These are phyloP conservation scores for Rhexocercosporidium sp. DNA, from an alignment of 2,329 filamentous ascomycete species.

Conservation along the genomic window DNA sequence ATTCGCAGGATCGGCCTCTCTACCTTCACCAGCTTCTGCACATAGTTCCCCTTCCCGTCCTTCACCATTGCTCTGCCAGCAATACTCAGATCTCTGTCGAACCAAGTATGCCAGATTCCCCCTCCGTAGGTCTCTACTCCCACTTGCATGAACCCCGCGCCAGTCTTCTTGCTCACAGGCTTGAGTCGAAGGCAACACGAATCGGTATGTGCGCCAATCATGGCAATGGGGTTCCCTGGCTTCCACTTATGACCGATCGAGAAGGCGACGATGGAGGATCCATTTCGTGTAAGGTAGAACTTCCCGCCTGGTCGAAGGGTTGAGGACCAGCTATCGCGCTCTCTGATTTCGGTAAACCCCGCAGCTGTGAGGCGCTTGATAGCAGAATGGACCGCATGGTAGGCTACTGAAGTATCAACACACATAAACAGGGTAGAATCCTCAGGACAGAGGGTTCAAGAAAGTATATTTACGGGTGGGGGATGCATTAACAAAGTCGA, in stretches of 20 bases:
- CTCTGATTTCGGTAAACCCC: conserved; percentile 87
- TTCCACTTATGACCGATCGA: conserved; percentile 90
- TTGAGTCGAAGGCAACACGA: conserved; percentile 92
- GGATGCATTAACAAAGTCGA: conserved; percentile 92
- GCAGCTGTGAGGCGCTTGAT: conserved; percentile 78
- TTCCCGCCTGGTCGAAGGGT: conserved; percentile 84
- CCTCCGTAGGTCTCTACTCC: conserved; percentile 97
- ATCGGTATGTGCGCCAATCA: conserved; percentile 96
- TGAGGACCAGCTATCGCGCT: conserved; percentile 87
- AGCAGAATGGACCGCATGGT: conserved; percentile 87
- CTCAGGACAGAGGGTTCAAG: conserved; percentile 14
- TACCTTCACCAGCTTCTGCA: conserved; percentile 86
- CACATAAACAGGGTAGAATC: neutral
- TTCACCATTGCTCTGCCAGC: conserved; percentile 87
- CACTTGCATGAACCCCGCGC: conserved; percentile 88
- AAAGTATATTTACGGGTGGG: conserved; percentile 74
- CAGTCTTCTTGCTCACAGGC: conserved; percentile 88
- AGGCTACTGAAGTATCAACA: conserved; percentile 62
- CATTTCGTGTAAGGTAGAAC: conserved; percentile 95
- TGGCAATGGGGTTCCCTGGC: conserved; percentile 86
- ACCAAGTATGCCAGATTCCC: conserved; percentile 98
- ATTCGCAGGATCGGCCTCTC: conserved; percentile 90
- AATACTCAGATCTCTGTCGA: conserved; percentile 90
- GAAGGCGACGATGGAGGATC: conserved; percentile 90
- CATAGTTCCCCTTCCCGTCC: conserved; percentile 73